phyloP scores from a whole-genome alignment of 352 stramenopile genomes.

The Phytophthora fragariae region DNA sequence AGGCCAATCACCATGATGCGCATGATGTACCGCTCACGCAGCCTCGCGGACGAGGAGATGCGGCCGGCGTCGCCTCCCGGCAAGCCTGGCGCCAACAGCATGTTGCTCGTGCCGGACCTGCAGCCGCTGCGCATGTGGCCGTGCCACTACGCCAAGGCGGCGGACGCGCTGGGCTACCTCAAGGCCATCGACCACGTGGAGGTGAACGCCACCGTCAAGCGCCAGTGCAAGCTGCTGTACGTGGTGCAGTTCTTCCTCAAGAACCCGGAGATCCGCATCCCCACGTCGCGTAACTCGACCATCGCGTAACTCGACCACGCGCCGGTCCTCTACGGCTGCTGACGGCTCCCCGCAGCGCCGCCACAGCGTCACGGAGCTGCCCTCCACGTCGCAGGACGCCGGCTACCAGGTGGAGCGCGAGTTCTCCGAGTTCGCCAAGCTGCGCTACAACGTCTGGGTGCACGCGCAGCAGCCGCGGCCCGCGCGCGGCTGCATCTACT shows the following conservation, averaged over 20 bases:
- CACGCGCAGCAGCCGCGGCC: slow-evolving; percentile 47
- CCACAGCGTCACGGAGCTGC: slow-evolving; percentile 22
- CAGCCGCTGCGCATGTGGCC: slow-evolving; percentile 53
- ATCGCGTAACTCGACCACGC: slow-evolving; percentile 34
- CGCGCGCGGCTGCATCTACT: slow-evolving; percentile 44
- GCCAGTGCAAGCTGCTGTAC: slow-evolving; percentile 43
- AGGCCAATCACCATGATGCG: slow-evolving; percentile 17
- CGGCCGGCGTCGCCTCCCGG: slow-evolving; percentile 24
- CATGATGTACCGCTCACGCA: slow-evolving; percentile 26
- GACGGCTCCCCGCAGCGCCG: slow-evolving; percentile 14
- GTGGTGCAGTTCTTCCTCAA: slow-evolving; percentile 55
- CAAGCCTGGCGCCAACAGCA: slow-evolving; percentile 25
- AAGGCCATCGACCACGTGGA: slow-evolving; percentile 51
- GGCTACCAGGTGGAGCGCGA: slow-evolving; percentile 53
- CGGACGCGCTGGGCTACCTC: slow-evolving; percentile 48
- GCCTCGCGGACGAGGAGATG: slow-evolving; percentile 16
- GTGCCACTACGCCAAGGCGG: slow-evolving; percentile 49
- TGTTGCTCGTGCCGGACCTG: slow-evolving; percentile 42
- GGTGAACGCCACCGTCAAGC: slow-evolving; percentile 42
- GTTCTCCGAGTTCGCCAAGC: slow-evolving; percentile 49
- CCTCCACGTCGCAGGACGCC: slow-evolving; percentile 20
- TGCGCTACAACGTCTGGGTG: slow-evolving; percentile 52
- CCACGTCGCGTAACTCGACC: too few relatives aligned
- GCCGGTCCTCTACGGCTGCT: slow-evolving; percentile 27
- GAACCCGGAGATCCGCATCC: slow-evolving; percentile 54